A percentile compares a stretch with the other conserved stretches of the same genome.
Conservation (phyloP, 1,284 basidiomycete species). For the Wallemia mellicola region DNA sequence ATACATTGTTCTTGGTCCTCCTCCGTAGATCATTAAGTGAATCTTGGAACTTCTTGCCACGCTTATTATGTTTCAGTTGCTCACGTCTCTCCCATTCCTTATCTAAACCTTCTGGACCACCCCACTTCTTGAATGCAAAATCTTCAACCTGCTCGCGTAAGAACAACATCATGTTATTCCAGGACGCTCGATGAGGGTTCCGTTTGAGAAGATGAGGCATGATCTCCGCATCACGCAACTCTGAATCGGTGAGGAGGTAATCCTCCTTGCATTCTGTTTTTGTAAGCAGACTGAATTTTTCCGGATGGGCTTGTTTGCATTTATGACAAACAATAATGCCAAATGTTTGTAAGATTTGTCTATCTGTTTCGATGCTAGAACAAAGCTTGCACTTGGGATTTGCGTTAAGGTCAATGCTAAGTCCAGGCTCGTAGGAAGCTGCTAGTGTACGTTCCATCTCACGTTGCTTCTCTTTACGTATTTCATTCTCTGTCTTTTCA, state of each 20-base stretch:
- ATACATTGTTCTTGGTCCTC: constrained; percentile 60
- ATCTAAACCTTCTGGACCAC: constrained; percentile 66
- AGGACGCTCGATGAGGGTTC: constrained; percentile 88
- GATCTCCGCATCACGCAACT: constrained; percentile 66
- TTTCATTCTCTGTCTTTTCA: constrained; percentile 35
- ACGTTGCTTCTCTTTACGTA: constrained; percentile 38
- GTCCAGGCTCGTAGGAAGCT: constrained; percentile 19
- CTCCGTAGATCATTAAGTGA: constrained; percentile 48
- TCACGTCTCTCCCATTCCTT: constrained; percentile 53
- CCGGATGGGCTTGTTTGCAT: constrained; percentile 64
- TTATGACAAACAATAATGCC: constrained; percentile 54
- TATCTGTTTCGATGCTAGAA: constrained; percentile 51
- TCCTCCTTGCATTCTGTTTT: constrained; percentile 98
- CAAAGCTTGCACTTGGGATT: constrained; percentile 66
- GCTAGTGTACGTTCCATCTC: constrained; percentile 14
- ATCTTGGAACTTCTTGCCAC: constrained; percentile 75
- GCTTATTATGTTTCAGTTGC: constrained; percentile 60
- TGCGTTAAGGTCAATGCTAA: constrained; percentile 20
- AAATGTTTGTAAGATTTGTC: constrained; percentile 47
- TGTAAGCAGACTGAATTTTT: constrained; percentile 77
- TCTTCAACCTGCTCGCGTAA: constrained; percentile 77
- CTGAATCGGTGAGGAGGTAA: constrained; percentile 67
- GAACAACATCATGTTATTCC: constrained; percentile 98
- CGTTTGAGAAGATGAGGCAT: constrained; percentile 82
- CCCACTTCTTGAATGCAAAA: constrained; percentile 96